These are phyloP conservation scores for Pseudoturritis turrita DNA, from an alignment of 345 rosid species.

Conservation along the genomic window DNA sequence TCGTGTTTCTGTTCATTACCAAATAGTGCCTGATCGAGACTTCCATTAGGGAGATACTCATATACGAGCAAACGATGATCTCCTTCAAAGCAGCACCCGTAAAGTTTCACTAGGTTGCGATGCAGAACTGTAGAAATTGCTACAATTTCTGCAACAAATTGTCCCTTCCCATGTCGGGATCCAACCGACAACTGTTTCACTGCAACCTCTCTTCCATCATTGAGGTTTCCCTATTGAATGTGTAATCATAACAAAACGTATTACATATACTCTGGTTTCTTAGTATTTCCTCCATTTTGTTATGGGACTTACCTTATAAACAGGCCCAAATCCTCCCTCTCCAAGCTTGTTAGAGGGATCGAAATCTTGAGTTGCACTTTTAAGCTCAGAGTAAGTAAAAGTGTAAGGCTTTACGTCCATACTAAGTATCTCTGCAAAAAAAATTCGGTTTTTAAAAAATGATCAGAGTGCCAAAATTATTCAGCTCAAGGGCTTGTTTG, in stretches of 20 bases:
- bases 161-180: slow-evolving; percentile 69
- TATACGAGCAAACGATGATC: slow-evolving; percentile 47
- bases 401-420: slow-evolving; percentile 54
- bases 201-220: slow-evolving; percentile 44
- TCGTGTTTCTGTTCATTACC: not conserved
- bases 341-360: slow-evolving; percentile 58
- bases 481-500: not conserved
- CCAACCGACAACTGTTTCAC: slow-evolving; percentile 57
- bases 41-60: slow-evolving; percentile 52
- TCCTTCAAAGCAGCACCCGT: slow-evolving; percentile 36
- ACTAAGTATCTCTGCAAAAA: slow-evolving; percentile 43
- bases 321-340: slow-evolving; percentile 82
- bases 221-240: slow-evolving; percentile 31
- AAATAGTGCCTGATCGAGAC: slow-evolving; percentile 43
- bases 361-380: slow-evolving; percentile 60
- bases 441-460: not conserved
- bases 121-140: slow-evolving; percentile 32
- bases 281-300: not conserved
- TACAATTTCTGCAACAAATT: slow-evolving; percentile 64
- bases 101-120: slow-evolving; percentile 36
- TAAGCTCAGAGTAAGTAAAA: slow-evolving; percentile 56
- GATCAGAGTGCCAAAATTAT: not conserved
- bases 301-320: slow-evolving; percentile 44
- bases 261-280: not conserved
- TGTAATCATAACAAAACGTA: not conserved